Conservation (phyloP, 2,329 filamentous ascomycete species). For the Tolypocladium tundrense region DNA sequence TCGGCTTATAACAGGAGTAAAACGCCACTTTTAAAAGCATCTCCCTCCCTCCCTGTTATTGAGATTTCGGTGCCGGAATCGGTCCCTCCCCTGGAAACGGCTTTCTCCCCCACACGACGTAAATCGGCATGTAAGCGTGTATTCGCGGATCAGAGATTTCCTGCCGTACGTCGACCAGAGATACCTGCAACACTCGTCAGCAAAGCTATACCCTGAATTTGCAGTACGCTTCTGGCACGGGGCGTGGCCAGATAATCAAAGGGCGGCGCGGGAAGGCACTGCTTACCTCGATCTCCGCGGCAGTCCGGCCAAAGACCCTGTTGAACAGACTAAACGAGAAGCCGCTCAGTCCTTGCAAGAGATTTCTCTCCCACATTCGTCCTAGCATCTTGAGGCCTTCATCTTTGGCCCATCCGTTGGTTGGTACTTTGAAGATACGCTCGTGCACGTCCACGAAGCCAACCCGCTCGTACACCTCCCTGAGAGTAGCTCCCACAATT, state of each 20-base stretch:
- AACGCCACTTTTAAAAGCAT: too few species aligned
- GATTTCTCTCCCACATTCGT: constrained; percentile 33
- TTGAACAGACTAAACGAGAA: constrained; percentile 31
- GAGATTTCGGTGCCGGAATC: background rate
- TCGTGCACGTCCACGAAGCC: constrained; percentile 47
- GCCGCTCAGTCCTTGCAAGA: constrained; percentile 31
- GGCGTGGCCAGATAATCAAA: background rate
- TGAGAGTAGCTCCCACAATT: constrained; percentile 21
- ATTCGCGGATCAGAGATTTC: constrained; percentile 34
- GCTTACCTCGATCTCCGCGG: constrained; percentile 39
- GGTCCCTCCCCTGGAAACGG: constrained; percentile 25
- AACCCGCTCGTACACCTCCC: constrained; percentile 30
- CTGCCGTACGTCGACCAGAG: constrained; percentile 37
- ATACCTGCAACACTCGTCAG: constrained; percentile 23
- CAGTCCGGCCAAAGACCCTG: constrained; percentile 27
- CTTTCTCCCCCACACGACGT: constrained; percentile 41
- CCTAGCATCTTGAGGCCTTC: constrained; percentile 31
- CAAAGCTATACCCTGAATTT: background rate
- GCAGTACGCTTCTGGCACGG: background rate
- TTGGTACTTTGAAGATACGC: constrained; percentile 41
- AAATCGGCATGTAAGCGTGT: constrained; percentile 38
- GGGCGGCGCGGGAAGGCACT: too few species aligned
- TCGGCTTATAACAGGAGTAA: background rate
- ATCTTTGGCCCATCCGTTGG: constrained; percentile 43
- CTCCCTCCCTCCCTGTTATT: background rate